phyloP scores from a whole-genome alignment of 768 basidiomycete species.

The Pisolithus sp. region DNA sequence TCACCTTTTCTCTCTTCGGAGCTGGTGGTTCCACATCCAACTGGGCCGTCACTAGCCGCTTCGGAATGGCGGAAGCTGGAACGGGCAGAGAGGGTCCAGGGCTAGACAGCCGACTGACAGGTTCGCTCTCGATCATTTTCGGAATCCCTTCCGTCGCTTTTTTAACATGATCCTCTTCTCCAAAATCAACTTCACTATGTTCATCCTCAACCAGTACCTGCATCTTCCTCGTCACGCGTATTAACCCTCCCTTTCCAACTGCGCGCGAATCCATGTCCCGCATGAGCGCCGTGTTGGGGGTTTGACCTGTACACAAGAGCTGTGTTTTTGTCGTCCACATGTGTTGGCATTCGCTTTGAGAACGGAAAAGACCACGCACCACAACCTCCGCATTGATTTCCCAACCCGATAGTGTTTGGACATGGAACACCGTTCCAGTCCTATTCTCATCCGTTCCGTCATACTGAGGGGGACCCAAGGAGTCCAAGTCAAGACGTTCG shows the following conservation, averaged over 20 bases:
- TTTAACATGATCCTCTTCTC: too few species aligned
- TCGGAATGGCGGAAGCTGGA: too few species aligned
- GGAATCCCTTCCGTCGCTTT: too few species aligned
- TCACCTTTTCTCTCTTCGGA: too few species aligned
- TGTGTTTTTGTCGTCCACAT: conserved; percentile 12
- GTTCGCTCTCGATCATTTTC: too few species aligned
- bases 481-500: conserved; percentile 44
- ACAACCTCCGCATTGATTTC: conserved; percentile 48
- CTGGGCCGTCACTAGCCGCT: too few species aligned
- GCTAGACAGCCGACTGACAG: too few species aligned
- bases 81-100: too few species aligned
- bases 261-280: conserved; percentile 34
- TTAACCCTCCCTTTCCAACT: conserved; percentile 33
- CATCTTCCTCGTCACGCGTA: conserved; percentile 45
- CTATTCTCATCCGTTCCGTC: not conserved
- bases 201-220: conserved; percentile 30
- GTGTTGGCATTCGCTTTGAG: not conserved
- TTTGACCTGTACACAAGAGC: conserved; percentile 59
- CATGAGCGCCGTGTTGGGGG: conserved; percentile 48
- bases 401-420: conserved; percentile 43
- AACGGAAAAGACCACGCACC: conserved; percentile 26
- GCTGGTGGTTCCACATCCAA: too few species aligned
- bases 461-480: conserved; percentile 11
- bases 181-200: not conserved
- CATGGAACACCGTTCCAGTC: conserved; percentile 16